Base-by-base conservation (phyloP, 805 yeast genomes). In the Yarrowia sp. region DNA sequence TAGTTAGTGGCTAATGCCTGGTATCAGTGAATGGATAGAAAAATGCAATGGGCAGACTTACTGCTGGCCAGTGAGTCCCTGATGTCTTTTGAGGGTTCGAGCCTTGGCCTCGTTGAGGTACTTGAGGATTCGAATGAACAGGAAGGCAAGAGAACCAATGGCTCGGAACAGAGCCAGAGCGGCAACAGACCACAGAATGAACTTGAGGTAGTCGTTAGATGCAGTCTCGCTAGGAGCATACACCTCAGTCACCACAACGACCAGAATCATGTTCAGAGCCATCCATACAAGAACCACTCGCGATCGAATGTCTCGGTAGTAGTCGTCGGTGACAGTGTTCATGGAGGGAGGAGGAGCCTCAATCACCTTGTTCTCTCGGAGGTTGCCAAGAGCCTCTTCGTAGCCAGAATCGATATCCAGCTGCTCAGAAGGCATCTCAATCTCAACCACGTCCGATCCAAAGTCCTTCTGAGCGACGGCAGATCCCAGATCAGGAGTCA, bases 241-340 rank as follows among this genome's bases (percentile, higher is more conserved):
- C 18, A 91, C 86, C 73, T 93, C 96, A 14, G 92, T 82, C 74
- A 94, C 86, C 7, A 94, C 84, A 92, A 93, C 87, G 46, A 90
- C 86, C 67, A 94, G 78, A 22, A 92, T 76, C 69, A 90, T 76
- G 72, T 94, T 94, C 25, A 88, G 78, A 51, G 92, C 79, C 80
- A 94, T 82, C 99, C 99, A 94, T n/a, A 84, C 76, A 69, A 94
- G 81, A n/a, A 94, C 99, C 59, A 94, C 97, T 67, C 94, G 82
- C 1, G 99, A 90, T 76, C 99, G 85, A 21, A 94, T 87, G 71
- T 93, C 96, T 71, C 97, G 84, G 71, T 94, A 96, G 72, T 94
- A 93, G 72, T 94, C 99, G 67, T 89, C 90, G 36, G 70, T 69
- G 35, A 70, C 63, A 7, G 73, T 70, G 19, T 71, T 74, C 16